A percentile compares a stretch with the other conserved stretches of the same genome.
These are phyloP conservation scores for Ligustrum vulgare DNA, from an alignment of 257 asterid species.

Conservation along the genomic window DNA sequence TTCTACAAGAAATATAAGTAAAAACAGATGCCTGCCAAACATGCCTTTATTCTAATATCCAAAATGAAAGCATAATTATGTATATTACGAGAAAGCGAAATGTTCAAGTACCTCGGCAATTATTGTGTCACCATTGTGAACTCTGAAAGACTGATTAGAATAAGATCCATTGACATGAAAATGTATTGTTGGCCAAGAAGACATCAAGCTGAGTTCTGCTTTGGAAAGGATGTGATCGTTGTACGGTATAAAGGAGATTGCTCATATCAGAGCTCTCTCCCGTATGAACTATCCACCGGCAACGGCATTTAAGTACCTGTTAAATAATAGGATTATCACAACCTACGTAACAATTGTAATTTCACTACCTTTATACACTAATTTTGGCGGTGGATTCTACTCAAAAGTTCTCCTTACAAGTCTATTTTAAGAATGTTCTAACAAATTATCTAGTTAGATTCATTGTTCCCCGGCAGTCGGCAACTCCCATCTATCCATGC, in stretches of 20 bases:
- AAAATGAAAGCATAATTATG: not conserved
- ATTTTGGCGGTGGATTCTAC: too few relatives aligned
- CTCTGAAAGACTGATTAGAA: conserved; percentile 35
- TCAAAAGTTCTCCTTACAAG: not conserved
- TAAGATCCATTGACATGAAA: conserved; percentile 36
- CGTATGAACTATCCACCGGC: conserved; percentile 38
- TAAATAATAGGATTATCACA: not conserved
- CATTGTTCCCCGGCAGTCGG: too few relatives aligned
- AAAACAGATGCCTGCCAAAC: too few relatives aligned
- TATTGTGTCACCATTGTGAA: conserved; percentile 30
- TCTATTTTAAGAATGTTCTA: not conserved
- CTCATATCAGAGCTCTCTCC: conserved; percentile 33
- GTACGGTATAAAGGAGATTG: conserved; percentile 38
- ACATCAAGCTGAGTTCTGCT: conserved; percentile 35
- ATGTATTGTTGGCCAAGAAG: conserved; percentile 36
- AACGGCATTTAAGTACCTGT: conserved; percentile 28
- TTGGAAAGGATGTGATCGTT: conserved; percentile 28
- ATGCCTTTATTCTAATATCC: not conserved
- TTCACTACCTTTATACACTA: too few relatives aligned
- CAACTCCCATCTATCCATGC: too few relatives aligned
- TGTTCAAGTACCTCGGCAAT: conserved; percentile 43
- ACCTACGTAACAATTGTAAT: too few relatives aligned
- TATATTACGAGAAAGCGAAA: too few relatives aligned
- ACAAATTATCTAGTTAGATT: too few relatives aligned
- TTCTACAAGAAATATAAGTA: too few relatives aligned